Conservation (phyloP, 2,329 filamentous ascomycete genomes). For the Aspergillus sp. region DNA sequence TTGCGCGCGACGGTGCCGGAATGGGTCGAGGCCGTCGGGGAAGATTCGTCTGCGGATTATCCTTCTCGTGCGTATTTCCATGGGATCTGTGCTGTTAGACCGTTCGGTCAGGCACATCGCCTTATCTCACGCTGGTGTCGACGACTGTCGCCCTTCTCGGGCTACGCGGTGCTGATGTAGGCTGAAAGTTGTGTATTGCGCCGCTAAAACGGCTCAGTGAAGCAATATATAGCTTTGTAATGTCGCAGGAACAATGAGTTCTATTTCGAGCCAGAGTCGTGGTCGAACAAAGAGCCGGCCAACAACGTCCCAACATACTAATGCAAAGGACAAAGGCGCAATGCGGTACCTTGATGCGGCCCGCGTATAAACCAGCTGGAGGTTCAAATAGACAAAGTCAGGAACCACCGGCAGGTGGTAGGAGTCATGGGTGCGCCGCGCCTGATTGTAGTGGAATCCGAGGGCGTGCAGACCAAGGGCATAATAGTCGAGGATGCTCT, state of each 20-base stretch:
- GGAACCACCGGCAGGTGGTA: neutral
- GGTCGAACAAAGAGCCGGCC: neutral
- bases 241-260: neutral
- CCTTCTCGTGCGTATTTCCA: constrained; percentile 20
- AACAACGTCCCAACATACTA: neutral
- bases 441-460: neutral
- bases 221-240: neutral
- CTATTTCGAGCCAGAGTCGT: neutral
- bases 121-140: neutral
- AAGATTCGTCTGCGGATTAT: constrained; percentile 16
- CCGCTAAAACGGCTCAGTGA: neutral
- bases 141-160: too few species aligned
- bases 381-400: neutral
- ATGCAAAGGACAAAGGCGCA: neutral
- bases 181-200: neutral
- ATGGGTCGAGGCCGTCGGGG: constrained; percentile 11
- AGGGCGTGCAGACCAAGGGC: neutral
- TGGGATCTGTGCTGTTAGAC: constrained; percentile 13
- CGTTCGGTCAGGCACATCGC: constrained; percentile 17
- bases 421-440: neutral
- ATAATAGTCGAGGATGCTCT: neutral
- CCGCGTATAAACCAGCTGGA: neutral
- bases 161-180: neutral
- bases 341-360: neutral
- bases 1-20: constrained; percentile 11